Conservation (phyloP, 2,329 filamentous ascomycete species). For the Monilinia aucupariae region DNA sequence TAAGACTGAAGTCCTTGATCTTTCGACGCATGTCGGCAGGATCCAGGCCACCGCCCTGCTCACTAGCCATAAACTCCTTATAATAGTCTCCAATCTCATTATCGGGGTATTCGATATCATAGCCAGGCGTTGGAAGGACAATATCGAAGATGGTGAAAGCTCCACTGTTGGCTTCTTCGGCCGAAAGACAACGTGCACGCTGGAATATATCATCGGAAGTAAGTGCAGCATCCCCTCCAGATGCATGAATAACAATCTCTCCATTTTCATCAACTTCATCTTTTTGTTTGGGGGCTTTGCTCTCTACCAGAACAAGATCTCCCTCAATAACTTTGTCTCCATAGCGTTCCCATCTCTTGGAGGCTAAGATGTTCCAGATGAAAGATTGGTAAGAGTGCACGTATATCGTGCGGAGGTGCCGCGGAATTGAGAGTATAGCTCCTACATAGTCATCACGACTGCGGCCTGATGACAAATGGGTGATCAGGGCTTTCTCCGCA, state of each 20-base stretch:
- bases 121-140: slow-evolving; percentile 88
- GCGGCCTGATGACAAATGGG: slow-evolving; percentile 53
- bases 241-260: slow-evolving; percentile 46
- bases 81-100: slow-evolving; percentile 86
- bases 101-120: slow-evolving; percentile 76
- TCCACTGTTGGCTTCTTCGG: slow-evolving; percentile 71
- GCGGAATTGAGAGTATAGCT: slow-evolving; percentile 71
- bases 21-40: slow-evolving; percentile 80
- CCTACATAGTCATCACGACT: slow-evolving; percentile 66
- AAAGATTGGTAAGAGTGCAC: slow-evolving; percentile 94
- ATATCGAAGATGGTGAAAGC: slow-evolving; percentile 79
- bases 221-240: slow-evolving; percentile 50
- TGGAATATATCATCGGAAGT: slow-evolving; percentile 52
- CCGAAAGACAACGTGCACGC: slow-evolving; percentile 67
- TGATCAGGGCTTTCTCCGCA: slow-evolving; percentile 73
- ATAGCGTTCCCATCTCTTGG: slow-evolving; percentile 71
- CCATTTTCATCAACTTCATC: slow-evolving; percentile 38
- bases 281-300: slow-evolving; percentile 20
- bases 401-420: slow-evolving; percentile 86
- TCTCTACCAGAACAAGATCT: slow-evolving; percentile 53
- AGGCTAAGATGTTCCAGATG: slow-evolving; percentile 85
- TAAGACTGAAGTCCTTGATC: slow-evolving; percentile 82
- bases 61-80: slow-evolving; percentile 74
- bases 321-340: slow-evolving; percentile 73
- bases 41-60: slow-evolving; percentile 71